Evolutionary conservation across 768 basidiomycete species (phyloP).

Genomic region (Dioszegia hungarica): DNA sequence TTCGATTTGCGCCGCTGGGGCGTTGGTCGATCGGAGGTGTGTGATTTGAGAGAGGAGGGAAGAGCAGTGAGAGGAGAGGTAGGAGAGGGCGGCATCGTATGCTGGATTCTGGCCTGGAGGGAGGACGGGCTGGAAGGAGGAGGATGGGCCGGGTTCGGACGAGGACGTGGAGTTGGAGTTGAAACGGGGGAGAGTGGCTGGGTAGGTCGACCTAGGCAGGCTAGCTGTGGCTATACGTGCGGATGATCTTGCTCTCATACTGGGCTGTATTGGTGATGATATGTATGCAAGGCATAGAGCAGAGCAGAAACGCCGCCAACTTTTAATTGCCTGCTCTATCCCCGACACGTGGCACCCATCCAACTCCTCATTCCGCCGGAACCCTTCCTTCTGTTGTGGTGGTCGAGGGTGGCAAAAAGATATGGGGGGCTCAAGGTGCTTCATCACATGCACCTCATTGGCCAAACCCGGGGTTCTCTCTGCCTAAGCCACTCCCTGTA

Average conservation of each 20-base stretch:
- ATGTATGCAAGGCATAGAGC: no score
- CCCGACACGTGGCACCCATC: no score
- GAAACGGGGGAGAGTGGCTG: background rate
- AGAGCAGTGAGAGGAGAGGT: slow-evolving; percentile 62
- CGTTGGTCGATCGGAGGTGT: slow-evolving; percentile 41
- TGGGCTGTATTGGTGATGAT: no score
- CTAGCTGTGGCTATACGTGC: background rate
- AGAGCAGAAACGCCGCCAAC: no score
- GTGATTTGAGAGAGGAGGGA: slow-evolving; percentile 54
- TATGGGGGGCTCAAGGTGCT: no score
- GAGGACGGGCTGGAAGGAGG: slow-evolving; percentile 9
- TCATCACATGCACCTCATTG: no score
- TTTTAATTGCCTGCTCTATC: no score
- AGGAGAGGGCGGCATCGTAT: slow-evolving; percentile 72
- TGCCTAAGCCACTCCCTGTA: no score
- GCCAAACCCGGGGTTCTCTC: no score
- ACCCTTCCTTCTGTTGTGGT: no score
- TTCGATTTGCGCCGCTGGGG: slow-evolving; percentile 40
- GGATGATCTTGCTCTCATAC: background rate
- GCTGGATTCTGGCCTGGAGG: slow-evolving; percentile 10
- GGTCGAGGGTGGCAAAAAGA: no score
- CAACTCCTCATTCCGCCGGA: no score
- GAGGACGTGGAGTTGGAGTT: slow-evolving; percentile 7
- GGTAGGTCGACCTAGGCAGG: background rate
- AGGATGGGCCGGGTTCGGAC: background rate